These are phyloP conservation scores for Naganishia vishniacii DNA, from an alignment of 768 basidiomycete species.

Conservation along the genomic window DNA sequence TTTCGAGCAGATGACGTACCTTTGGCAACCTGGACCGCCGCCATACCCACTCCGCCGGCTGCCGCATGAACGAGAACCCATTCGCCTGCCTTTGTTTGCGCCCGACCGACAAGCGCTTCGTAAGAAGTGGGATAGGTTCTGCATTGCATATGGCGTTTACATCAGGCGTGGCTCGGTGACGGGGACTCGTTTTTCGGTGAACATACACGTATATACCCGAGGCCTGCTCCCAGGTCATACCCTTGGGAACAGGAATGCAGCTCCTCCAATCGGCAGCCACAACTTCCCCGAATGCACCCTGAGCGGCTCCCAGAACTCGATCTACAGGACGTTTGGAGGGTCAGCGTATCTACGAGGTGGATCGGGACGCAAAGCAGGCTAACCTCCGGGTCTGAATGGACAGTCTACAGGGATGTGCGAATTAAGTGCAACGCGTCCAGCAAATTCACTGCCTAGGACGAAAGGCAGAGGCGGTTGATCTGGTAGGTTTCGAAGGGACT, in stretches of 20 bases:
- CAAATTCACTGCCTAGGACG: constrained; percentile 72
- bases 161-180: no score
- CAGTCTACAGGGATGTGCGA: constrained; percentile 78
- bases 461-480: constrained; percentile 77
- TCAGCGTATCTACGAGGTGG: background rate
- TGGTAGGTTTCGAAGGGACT: constrained; percentile 22
- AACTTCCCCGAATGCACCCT: constrained; percentile 76
- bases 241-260: constrained; percentile 66
- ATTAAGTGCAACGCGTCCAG: constrained; percentile 64
- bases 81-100: constrained; percentile 77
- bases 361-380: background rate
- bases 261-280: constrained; percentile 56
- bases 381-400: constrained; percentile 63
- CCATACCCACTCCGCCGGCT: constrained; percentile 91
- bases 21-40: constrained; percentile 89
- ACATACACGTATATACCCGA: constrained; percentile 65
- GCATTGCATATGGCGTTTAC: no score
- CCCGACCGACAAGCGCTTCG: constrained; percentile 80
- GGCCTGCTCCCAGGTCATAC: constrained; percentile 76
- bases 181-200: no score
- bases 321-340: constrained; percentile 49
- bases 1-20: constrained; percentile 51
- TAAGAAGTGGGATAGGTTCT: constrained; percentile 73
- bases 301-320: constrained; percentile 74
- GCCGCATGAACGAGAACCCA: constrained; percentile 89